phyloP scores from a whole-genome alignment of 345 rosid species.

The Pelargonium nanum region DNA sequence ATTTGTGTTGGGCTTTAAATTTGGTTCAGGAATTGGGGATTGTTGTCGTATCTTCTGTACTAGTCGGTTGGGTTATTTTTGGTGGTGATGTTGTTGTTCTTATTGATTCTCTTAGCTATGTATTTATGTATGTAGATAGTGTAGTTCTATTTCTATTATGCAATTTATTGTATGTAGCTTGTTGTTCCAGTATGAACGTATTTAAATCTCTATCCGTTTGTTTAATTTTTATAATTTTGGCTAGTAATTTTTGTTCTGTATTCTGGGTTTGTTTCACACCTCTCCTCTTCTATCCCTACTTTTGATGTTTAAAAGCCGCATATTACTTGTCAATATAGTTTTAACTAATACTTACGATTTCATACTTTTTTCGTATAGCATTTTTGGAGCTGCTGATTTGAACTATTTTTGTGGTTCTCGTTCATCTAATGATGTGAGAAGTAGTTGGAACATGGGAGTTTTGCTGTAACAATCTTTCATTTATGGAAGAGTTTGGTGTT shows the following conservation, averaged over 20 bases:
- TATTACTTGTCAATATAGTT: too few relatives aligned
- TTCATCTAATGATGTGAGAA: neutral
- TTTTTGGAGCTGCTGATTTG: neutral
- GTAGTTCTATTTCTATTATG: neutral
- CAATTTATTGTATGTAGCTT: too few relatives aligned
- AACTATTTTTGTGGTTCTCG: neutral
- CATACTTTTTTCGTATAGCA: neutral
- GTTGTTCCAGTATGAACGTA: neutral
- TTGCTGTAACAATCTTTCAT: conserved; percentile 5
- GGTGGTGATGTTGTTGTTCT: too few relatives aligned
- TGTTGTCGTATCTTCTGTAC: too few relatives aligned
- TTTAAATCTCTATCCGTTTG: too few relatives aligned
- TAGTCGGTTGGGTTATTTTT: too few relatives aligned
- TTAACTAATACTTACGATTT: neutral
- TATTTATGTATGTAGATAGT: neutral
- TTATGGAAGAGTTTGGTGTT: conserved; percentile 48
- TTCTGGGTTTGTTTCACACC: neutral
- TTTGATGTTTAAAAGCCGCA: too few relatives aligned
- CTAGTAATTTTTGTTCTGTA: too few relatives aligned
- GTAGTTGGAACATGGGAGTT: neutral
- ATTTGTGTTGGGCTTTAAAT: neutral
- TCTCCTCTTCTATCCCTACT: neutral
- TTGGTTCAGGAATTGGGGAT: too few relatives aligned
- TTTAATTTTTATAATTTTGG: too few relatives aligned
- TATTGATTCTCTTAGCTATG: too few relatives aligned